Evolutionary conservation across 2,329 filamentous ascomycete species (phyloP), one percentile per base, ranked within the genome.

Genomic region (Xylaria sp.): DNA sequence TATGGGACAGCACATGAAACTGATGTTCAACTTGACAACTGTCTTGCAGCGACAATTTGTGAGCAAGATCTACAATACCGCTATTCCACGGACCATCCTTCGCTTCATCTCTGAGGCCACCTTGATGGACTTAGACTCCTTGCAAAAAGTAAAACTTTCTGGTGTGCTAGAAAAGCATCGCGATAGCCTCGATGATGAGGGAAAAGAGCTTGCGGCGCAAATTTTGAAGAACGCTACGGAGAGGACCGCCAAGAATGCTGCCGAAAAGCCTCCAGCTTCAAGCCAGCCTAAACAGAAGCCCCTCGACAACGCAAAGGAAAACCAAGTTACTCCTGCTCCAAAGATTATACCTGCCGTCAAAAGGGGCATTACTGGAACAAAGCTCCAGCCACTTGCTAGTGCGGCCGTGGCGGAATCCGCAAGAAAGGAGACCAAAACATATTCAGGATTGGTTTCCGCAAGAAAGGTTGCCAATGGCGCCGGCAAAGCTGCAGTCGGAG

Each of bases 1-100:
- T 57, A 76, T 88, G 37, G 85, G 85, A 8, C 80, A 81, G 14
- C 83, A 88, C 69, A 79, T 82, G 51, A 87, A 85, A 68, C 75
- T 88, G 56, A 80, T 87, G 37, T 79, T 82, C 49, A 83, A 81
- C 49, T 75, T 89, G 50, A 81, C 84, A 52, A 83, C 83, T 60
- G 79, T 80, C 11, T 75, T 88, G 58, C 84, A 84, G 49, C 79
- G 83, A 57, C 86, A 82, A 63, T 83, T 83, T 65, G 83, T 84
- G 64, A 75, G 77, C 2, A 76, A 78, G 52, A 83, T 87, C 68
- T 85, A 82, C 69, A 80, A 79, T 28, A 82, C 83, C 6, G 80
- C 82, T 64, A 73, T 86, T 14, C 80, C 84, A n/a, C 84, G 84
- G 66, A 80, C 82, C 17, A 75, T 85, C n/a, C 78, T 88, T 17